Conservation (phyloP, 768 basidiomycete genomes). For the Rhodotorula kratochvilovae region DNA sequence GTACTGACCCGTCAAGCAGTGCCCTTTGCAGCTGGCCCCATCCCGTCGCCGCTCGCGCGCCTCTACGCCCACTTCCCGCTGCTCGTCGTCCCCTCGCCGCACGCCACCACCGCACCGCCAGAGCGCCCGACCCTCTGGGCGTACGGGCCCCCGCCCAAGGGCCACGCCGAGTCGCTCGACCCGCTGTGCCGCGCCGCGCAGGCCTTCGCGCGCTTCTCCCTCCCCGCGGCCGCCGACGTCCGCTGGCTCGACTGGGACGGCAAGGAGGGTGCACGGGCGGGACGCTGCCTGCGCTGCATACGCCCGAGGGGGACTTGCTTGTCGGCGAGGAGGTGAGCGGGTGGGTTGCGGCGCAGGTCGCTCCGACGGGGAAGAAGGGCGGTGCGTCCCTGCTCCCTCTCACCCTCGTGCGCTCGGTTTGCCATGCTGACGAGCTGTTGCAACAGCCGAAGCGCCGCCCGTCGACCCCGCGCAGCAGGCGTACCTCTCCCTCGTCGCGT, state of each 20-base stretch:
- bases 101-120: background rate
- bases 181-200: constrained; percentile 19
- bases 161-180: constrained; percentile 28
- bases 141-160: constrained; percentile 12
- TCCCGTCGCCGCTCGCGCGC: constrained; percentile 18
- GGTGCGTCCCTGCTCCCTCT: background rate
- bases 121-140: constrained; percentile 15
- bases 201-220: constrained; percentile 13
- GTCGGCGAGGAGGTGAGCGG: constrained; percentile 11
- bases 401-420: background rate
- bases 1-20: background rate
- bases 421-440: background rate
- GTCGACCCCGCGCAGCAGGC: constrained; percentile 24
- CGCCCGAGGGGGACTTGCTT: constrained; percentile 11
- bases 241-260: constrained; percentile 2
- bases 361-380: background rate
- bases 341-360: background rate
- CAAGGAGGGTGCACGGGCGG: constrained; percentile 10
- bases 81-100: background rate
- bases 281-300: constrained; percentile 8
- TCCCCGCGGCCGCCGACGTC: background rate
- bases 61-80: constrained; percentile 30
- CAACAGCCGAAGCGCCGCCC: background rate
- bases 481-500: constrained; percentile 23
- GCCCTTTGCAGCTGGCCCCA: background rate